Evolutionary conservation across 1,284 basidiomycete species (phyloP), one percentile per base, ranked within the genome.

Genomic region (Ustilago nuda): DNA sequence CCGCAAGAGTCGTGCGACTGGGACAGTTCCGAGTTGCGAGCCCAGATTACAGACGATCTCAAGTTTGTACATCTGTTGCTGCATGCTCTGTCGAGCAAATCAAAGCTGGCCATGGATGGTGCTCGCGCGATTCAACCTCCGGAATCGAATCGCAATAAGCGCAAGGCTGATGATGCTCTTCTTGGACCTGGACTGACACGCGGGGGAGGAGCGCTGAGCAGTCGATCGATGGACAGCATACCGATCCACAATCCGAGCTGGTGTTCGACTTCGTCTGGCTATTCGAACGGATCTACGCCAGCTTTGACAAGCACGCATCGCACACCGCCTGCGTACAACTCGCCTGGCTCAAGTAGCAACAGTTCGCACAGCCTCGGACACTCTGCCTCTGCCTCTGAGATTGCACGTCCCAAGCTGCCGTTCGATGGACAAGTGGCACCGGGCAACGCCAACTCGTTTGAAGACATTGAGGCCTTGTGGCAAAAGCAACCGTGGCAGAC

Each of bases 41-140:
- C 77, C 11, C 67, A 77, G 51, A 82, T 82, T 32, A 71, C 80
- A 13, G 76, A 82, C 51, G 82, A 83, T 48, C 73, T 83, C 61
- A 77, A 78, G 45, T 75, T 79, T 51, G 81, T 79, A 37, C 70
- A 70, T 33, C 55, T 78, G 32, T 37, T 83, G 35, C 66, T 83
- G n/a, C 74, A 80, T 33, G 77, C 79, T 17, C 66, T 83, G 8
- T 76, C 82, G 39, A 69, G 79, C 51, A 71, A 76, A 43, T 68
- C 63, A 7, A 67, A 72, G 54, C 58, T 81, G 36, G 80, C 80
- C 7, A 63, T 72, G 45, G 76, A 82, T 17, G 78, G 80, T 12
- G 74, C 75, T 3, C 46, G 71, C 2, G 76, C 80, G 1, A 76
- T 82, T 50, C 78, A 82, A 56, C 78, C 76, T 27, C 71, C 67